A percentile compares a stretch with the other conserved stretches of the same genome.
These are phyloP conservation scores for Picochlorum sp. DNA, from an alignment of 139 green algal genomes.

Conservation along the genomic window DNA sequence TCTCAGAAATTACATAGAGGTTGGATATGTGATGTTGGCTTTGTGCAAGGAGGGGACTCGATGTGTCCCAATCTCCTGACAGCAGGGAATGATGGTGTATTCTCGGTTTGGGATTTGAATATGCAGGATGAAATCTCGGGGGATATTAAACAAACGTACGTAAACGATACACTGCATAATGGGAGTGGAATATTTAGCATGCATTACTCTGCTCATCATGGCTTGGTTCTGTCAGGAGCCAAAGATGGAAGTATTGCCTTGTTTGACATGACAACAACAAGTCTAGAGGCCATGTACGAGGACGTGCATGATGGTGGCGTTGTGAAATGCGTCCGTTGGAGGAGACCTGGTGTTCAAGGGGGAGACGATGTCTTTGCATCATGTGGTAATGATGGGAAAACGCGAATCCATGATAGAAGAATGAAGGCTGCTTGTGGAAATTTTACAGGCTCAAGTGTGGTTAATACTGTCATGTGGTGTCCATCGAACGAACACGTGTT, in stretches of 20 bases:
- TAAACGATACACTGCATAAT: neutral
- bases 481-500: constrained; percentile 16
- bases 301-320: constrained; percentile 20
- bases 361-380: constrained; percentile 15
- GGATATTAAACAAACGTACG: constrained; percentile 2
- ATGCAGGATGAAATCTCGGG: neutral
- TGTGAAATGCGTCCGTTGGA: constrained; percentile 33
- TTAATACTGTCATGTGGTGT: constrained; percentile 29
- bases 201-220: constrained; percentile 6
- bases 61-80: constrained; percentile 16
- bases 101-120: constrained; percentile 26
- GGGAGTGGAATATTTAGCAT: constrained; percentile 32
- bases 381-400: constrained; percentile 26
- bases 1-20: constrained; percentile 20
- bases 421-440: neutral
- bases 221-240: constrained; percentile 11
- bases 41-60: neutral
- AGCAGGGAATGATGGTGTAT: constrained; percentile 23
- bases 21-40: constrained; percentile 22
- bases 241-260: constrained; percentile 25
- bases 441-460: neutral
- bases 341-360: neutral
- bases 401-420: constrained; percentile 13
- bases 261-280: neutral
- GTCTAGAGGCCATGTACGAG: neutral